Conservation (phyloP, 2,329 filamentous ascomycete species). For the Ceratocystis alfenasii region DNA sequence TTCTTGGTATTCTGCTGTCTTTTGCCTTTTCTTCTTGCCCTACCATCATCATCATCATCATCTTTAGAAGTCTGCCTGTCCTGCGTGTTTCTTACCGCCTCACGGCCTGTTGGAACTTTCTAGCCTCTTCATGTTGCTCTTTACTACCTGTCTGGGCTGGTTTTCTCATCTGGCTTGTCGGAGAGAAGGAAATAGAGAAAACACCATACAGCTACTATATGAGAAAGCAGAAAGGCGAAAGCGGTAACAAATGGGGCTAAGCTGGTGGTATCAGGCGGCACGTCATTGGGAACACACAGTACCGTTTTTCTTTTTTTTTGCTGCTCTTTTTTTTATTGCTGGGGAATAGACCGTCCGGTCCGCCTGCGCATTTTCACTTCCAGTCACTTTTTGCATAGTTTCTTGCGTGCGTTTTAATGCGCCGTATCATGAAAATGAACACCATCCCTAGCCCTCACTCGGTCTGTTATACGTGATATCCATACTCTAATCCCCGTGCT, state of each 20-base stretch:
- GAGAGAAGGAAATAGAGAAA: not conserved
- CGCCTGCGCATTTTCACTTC: too few relatives aligned
- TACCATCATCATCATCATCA: not conserved
- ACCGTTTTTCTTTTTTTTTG: not conserved
- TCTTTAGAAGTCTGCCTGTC: constrained; percentile 1
- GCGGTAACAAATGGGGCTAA: not conserved
- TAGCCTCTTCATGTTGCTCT: not conserved
- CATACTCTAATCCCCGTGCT: too few relatives aligned
- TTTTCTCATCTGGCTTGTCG: not conserved
- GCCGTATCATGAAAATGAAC: too few relatives aligned
- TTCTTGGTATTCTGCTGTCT: not conserved
- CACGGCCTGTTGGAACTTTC: not conserved
- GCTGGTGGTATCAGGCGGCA: not conserved
- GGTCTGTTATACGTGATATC: too few relatives aligned
- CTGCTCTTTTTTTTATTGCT: not conserved
- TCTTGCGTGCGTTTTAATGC: too few relatives aligned
- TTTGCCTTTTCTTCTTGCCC: not conserved
- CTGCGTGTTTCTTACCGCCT: not conserved
- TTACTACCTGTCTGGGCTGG: not conserved
- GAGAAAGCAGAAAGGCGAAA: not conserved
- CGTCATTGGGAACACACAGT: constrained; percentile 1
- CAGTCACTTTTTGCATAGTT: too few relatives aligned
- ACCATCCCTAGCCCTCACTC: too few relatives aligned
- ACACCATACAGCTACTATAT: not conserved
- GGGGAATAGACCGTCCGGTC: too few relatives aligned